A percentile compares a stretch with the other conserved stretches of the same genome.
Evolutionary conservation across 352 stramenopile genomes (phyloP).

Genomic region (Nothophytophthora sp.): DNA sequence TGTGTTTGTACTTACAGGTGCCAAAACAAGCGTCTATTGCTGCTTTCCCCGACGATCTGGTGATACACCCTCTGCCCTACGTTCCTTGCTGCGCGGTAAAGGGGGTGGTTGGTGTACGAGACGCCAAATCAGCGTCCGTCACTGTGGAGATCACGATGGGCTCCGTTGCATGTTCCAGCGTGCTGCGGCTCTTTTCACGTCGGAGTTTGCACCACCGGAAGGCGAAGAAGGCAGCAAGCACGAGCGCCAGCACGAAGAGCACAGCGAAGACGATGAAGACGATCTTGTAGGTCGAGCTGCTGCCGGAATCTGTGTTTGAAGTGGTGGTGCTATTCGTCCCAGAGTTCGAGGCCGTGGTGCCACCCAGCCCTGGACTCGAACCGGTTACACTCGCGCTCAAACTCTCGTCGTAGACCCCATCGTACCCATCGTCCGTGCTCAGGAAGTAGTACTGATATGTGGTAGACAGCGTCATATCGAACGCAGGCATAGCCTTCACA

Average conservation of each 20-base stretch:
- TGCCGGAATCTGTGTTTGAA: not conserved
- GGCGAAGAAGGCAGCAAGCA: slow-evolving; percentile 25
- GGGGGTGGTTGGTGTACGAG: not conserved
- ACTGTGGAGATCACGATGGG: slow-evolving; percentile 10
- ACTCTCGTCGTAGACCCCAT: slow-evolving; percentile 32
- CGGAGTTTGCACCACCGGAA: slow-evolving; percentile 29
- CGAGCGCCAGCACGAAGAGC: slow-evolving; percentile 31
- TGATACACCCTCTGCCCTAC: no score
- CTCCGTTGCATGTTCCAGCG: slow-evolving; percentile 6
- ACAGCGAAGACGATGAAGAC: slow-evolving; percentile 48
- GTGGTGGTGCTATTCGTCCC: no score
- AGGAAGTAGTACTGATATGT: slow-evolving; percentile 28
- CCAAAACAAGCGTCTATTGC: no score
- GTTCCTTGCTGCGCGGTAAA: slow-evolving; percentile 9
- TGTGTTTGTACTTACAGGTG: no score
- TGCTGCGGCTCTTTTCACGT: slow-evolving; percentile 14
- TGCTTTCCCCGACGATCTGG: no score
- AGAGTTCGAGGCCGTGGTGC: slow-evolving; percentile 8
- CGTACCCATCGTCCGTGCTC: slow-evolving; percentile 36
- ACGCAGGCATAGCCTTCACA: slow-evolving; percentile 26
- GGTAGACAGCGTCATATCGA: slow-evolving; percentile 28
- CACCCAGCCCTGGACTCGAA: not conserved
- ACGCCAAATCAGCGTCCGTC: slow-evolving; percentile 3
- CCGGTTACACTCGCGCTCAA: slow-evolving; percentile 8
- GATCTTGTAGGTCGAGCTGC: slow-evolving; percentile 32